These are phyloP conservation scores for Coemansia pectinata DNA, from an alignment of 192 early-diverging fungal species.

Conservation along the genomic window DNA sequence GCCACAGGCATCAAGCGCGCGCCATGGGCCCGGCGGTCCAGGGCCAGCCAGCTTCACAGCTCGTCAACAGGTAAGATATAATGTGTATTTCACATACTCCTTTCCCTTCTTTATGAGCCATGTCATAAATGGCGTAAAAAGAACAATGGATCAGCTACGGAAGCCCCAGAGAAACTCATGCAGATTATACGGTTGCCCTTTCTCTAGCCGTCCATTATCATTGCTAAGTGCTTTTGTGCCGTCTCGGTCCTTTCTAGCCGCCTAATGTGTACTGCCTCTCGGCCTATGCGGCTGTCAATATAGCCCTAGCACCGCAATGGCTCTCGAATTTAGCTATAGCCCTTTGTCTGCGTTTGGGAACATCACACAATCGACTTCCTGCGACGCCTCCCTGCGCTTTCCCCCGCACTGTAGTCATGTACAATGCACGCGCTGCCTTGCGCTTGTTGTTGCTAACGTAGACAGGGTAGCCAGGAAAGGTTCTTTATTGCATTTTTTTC, in stretches of 20 bases:
- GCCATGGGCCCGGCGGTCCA: not conserved
- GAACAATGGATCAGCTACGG: not conserved
- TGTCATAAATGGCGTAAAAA: not conserved
- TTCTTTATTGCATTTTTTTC: not conserved
- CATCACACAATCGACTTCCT: slow-evolving; percentile 3
- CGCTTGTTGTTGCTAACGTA: slow-evolving; percentile 3
- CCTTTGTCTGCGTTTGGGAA: not conserved
- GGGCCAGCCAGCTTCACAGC: slow-evolving; percentile 4
- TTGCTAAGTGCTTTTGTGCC: not conserved
- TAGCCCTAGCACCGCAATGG: slow-evolving; percentile 1
- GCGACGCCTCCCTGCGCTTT: slow-evolving; percentile 6
- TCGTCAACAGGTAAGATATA: slow-evolving; percentile 45
- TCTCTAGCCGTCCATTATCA: not conserved
- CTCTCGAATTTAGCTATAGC: not conserved
- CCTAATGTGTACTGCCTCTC: not conserved
- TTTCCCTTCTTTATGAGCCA: not conserved
- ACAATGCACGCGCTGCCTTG: slow-evolving; percentile 5
- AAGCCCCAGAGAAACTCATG: not conserved
- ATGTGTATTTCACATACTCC: slow-evolving; percentile 3
- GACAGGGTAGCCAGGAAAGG: not conserved
- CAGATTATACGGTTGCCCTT: not conserved
- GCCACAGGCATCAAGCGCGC: slow-evolving; percentile 3
- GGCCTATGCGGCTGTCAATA: not conserved
- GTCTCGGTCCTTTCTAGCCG: not conserved
- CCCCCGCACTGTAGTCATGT: slow-evolving; percentile 7